Evolutionary conservation across 805 yeast species (phyloP), one percentile per base, ranked within the genome.

Genomic region (Priceomyces castillae): DNA sequence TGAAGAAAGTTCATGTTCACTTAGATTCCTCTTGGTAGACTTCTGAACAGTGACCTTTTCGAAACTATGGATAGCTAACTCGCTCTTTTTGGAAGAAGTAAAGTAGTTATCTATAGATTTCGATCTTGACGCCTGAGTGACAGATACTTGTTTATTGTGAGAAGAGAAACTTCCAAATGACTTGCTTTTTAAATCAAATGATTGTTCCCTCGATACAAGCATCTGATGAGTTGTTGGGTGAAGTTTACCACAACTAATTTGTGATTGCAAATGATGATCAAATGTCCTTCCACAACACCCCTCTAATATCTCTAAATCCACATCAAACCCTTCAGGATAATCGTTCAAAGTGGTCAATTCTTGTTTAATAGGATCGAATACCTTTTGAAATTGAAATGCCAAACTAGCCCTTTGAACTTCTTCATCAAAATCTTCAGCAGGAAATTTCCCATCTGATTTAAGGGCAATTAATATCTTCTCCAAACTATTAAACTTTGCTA

Each of bases 361-460:
- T 33, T 71, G 54, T 1, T 57, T 47, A 1, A 61, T 39, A 0
- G 96, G 95, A 58, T 90, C 79, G 63, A 80, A 92, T 1, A 94
- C 97, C 48, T 95, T 75, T 60, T 90, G 97, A 59, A 71, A 86
- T 56, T 77, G 82, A 60, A 94, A 94, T 10, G 97, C 92, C 34
- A 82, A 69, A 47, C 78, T 75, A 0, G 99, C 98, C 38, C 71
- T 68, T 25, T 66, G 57, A 41, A 81, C 83, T 48, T 85, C 90
- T 1, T 71, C 70, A 39, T 73, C 69, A 51, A 87, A 88, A 1
- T 65, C 74, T 0, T 56, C 64, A 0, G 94, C 90, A 0, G 86
- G 66, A 7, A 58, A 61, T 54, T 81, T 83, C 0, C 86, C 87
- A 15, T 83, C 86, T 30, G 82, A 69, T 43, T 74, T 67, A 43